A percentile compares a stretch with the other conserved stretches of the same genome.
These are phyloP conservation scores for Porcisia hertigi DNA, from an alignment of 208 protist genomes.

Conservation along the genomic window DNA sequence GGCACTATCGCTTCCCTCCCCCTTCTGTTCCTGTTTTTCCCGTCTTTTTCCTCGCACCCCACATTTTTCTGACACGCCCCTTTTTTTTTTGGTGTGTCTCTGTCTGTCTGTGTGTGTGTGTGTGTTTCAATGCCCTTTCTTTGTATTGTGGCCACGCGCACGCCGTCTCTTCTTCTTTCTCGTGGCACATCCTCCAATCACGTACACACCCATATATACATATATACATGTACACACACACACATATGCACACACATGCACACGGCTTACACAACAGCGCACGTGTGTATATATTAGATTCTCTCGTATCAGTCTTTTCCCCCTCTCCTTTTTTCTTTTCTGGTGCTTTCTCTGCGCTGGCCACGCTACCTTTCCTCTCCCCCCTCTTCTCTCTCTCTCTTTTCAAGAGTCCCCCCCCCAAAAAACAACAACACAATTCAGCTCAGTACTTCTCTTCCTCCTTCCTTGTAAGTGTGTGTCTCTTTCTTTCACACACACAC, in stretches of 20 bases:
- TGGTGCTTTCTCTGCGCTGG: background rate
- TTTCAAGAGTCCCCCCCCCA: background rate
- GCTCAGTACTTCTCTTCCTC: too few relatives aligned
- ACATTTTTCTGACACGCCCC: background rate
- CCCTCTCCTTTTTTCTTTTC: background rate
- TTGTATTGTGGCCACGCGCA: background rate
- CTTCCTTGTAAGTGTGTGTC: background rate
- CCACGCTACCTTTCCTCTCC: background rate
- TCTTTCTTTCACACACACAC: background rate
- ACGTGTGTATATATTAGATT: background rate
- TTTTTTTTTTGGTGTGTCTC: background rate
- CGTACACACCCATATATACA: background rate
- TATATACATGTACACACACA: background rate
- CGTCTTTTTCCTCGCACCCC: background rate
- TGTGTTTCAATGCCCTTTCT: background rate
- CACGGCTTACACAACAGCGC: background rate
- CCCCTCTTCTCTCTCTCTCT: background rate
- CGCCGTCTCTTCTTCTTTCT: background rate
- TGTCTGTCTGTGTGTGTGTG: background rate
- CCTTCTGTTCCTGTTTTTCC: background rate
- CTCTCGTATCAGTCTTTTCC: background rate
- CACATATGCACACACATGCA: background rate
- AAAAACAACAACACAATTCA: background rate
- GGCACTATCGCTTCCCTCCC: background rate
- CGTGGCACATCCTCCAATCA: background rate